Percentiles rank a stretch among this genome's conserved stretches.
These are phyloP conservation scores for Cladorrhinum sp. DNA, from an alignment of 2,329 filamentous ascomycete species.

Conservation along the genomic window DNA sequence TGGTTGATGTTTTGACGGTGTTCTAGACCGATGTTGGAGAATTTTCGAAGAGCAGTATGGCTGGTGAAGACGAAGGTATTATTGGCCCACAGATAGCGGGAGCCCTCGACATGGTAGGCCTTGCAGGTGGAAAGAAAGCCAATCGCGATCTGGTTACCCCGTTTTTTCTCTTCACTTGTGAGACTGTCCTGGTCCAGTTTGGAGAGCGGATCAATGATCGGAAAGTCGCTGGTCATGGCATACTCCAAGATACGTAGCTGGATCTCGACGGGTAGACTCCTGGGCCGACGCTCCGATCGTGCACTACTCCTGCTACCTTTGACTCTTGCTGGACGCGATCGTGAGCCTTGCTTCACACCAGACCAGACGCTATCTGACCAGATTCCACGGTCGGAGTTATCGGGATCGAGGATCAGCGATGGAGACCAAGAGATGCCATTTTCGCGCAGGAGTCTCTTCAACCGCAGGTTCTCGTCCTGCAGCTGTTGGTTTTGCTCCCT, in stretches of 20 bases:
- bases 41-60: slow-evolving; percentile 47
- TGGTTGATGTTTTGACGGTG: slow-evolving; percentile 45
- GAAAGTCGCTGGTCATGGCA: slow-evolving; percentile 45
- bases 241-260: slow-evolving; percentile 51
- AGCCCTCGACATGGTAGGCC: slow-evolving; percentile 49
- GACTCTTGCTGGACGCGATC: slow-evolving; percentile 8
- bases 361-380: slow-evolving; percentile 8
- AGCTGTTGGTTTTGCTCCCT: slow-evolving; percentile 46
- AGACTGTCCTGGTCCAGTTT: slow-evolving; percentile 43
- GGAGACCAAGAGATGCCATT: slow-evolving; percentile 52
- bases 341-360: background rate
- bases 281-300: slow-evolving; percentile 27
- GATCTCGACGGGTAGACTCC: slow-evolving; percentile 51
- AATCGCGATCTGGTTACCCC: slow-evolving; percentile 50
- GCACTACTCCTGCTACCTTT: background rate
- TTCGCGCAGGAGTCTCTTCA: slow-evolving; percentile 52
- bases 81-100: slow-evolving; percentile 47
- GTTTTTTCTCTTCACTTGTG: slow-evolving; percentile 41
- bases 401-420: slow-evolving; percentile 27
- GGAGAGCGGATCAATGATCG: slow-evolving; percentile 55
- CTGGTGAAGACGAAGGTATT: slow-evolving; percentile 56
- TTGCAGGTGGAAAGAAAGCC: slow-evolving; percentile 52
- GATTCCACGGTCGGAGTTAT: slow-evolving; percentile 1
- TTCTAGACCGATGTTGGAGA: slow-evolving; percentile 43
- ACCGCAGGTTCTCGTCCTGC: slow-evolving; percentile 46